Evolutionary conservation across 2,329 filamentous ascomycete species (phyloP), one percentile per base, ranked within the genome.

Genomic region (Fusarium chlamydosporum): DNA sequence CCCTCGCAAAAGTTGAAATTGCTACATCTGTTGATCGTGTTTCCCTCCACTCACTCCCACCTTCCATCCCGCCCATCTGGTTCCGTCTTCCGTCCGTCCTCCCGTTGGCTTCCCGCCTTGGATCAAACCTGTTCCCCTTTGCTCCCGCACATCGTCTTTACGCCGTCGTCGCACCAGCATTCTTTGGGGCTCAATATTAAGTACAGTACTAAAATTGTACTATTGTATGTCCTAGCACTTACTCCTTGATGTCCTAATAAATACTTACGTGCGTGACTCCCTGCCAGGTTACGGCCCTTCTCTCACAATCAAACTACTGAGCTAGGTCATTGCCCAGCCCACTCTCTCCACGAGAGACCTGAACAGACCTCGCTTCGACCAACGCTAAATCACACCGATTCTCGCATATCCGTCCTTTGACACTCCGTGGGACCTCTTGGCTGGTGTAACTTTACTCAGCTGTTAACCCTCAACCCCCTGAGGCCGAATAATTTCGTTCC

Each of bases 31-130:
- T 70, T 69, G 62, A 67, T 69, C 66, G 53, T 70, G 64, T 52
- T 70, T 61, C 52, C 68, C 68, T 71, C 54, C 65, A 57, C 58
- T 41, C 38, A 29, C 47, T 70, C 61, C 61, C 51, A 65, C 65
- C 52, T 64, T 67, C 56, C 62, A 60, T 53, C 64, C 61, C 67
- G 62, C 56, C 67, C 64, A 70, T 60, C 64, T 70, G 67, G 65
- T 69, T 69, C 71, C 68, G 57, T 71, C 71, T 65, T 73, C 71
- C 67, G 67, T 66, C 70, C 56, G 67, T 66, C 70, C 54, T 72
- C 70, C 61, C 60, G 57, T 68, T 48, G 54, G 68, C 67, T 69
- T 67, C 65, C 65, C 69, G 70, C 47, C 70, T 70, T 73, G 68
- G 61, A 66, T 65, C 63, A 64, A 61, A 55, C 51, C 59, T 70